Conservation (phyloP, 2,329 filamentous ascomycete genomes). For the Septoria petroselini region DNA sequence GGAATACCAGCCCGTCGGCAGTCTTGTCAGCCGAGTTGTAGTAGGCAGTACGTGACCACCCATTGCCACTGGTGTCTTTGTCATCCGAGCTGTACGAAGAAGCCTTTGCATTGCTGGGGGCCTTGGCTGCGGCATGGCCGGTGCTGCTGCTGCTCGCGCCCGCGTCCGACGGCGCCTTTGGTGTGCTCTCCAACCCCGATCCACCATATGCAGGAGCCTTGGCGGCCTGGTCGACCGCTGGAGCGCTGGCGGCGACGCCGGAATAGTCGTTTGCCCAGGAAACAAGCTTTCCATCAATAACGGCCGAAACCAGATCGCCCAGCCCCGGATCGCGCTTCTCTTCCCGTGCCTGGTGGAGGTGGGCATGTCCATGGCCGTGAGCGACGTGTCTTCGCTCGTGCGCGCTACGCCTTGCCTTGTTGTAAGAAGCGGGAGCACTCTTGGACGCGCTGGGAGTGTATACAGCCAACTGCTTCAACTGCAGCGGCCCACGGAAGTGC, state of each 20-base stretch:
- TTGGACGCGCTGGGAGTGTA: slow-evolving; percentile 54
- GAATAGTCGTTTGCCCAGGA: slow-evolving; percentile 59
- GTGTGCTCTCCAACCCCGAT: not conserved
- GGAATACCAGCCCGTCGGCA: slow-evolving; percentile 55
- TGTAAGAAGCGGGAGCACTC: slow-evolving; percentile 37
- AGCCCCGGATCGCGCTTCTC: slow-evolving; percentile 40
- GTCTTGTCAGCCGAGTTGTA: slow-evolving; percentile 39
- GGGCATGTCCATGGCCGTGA: slow-evolving; percentile 49
- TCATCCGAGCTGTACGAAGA: slow-evolving; percentile 22
- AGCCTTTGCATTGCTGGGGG: slow-evolving; percentile 21
- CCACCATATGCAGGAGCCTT: not conserved
- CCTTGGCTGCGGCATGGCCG: slow-evolving; percentile 18
- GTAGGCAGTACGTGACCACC: slow-evolving; percentile 39
- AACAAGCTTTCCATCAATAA: slow-evolving; percentile 56
- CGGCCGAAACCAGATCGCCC: slow-evolving; percentile 54
- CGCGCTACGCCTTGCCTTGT: slow-evolving; percentile 17
- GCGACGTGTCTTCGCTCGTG: slow-evolving; percentile 35
- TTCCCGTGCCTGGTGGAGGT: slow-evolving; percentile 49
- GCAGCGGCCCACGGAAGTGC: slow-evolving; percentile 68
- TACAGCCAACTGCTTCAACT: slow-evolving; percentile 65
- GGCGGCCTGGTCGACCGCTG: slow-evolving; percentile 12
- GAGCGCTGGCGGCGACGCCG: slow-evolving; percentile 35
- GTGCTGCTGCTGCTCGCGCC: not conserved
- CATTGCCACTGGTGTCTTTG: slow-evolving; percentile 23
- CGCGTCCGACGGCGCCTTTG: not conserved